Evolutionary conservation across 345 rosid species (phyloP).

Genomic region (Eucalyptus regnans): DNA sequence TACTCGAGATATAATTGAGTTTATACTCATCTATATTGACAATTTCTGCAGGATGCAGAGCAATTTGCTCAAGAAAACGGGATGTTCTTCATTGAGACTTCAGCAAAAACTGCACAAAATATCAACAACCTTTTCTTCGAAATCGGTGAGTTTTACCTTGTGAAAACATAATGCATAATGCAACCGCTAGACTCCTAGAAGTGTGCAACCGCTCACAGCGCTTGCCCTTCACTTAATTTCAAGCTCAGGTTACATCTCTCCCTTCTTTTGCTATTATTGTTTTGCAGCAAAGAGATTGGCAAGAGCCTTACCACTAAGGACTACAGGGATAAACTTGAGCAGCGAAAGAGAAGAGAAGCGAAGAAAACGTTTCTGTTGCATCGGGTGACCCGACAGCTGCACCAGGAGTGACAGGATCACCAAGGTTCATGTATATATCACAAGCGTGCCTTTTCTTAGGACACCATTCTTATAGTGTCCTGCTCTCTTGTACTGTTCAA

Average conservation of each 20-base stretch:
- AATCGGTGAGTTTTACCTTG: constrained; percentile 9
- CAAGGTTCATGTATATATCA: background rate
- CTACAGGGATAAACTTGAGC: constrained; percentile 21
- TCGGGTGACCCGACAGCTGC: constrained; percentile 6
- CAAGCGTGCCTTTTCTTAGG: background rate
- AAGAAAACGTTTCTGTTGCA: constrained; percentile 33
- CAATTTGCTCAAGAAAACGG: constrained; percentile 29
- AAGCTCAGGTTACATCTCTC: background rate
- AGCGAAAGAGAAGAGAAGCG: constrained; percentile 14
- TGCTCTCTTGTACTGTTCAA: background rate
- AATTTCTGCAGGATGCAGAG: constrained; percentile 16
- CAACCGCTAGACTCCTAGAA: background rate
- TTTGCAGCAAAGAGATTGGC: constrained; percentile 48
- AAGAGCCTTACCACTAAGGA: constrained; percentile 18
- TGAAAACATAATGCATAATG: background rate
- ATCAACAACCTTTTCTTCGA: constrained; percentile 27
- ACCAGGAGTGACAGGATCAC: background rate
- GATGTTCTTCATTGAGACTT: constrained; percentile 32
- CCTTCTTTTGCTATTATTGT: background rate
- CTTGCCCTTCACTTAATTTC: background rate
- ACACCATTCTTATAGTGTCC: background rate
- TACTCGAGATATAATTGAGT: background rate
- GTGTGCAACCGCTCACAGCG: background rate
- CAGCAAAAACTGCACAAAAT: constrained; percentile 31
- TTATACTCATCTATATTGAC: background rate